Evolutionary conservation across 805 yeast genomes (phyloP), one percentile per base, ranked within the genome.

Genomic region (Metschnikowia koreensis): DNA sequence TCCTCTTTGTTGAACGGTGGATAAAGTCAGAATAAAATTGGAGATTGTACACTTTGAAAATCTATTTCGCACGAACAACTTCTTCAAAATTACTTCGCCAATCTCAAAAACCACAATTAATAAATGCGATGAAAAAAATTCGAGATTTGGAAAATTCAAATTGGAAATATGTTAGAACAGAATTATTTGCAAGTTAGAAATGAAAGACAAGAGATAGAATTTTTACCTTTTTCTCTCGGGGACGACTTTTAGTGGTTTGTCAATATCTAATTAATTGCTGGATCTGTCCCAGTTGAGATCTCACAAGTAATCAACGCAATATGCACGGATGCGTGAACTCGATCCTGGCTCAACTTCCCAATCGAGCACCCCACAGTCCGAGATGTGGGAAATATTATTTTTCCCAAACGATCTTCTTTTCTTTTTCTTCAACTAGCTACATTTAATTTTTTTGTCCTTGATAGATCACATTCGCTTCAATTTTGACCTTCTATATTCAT

Each of bases 341-440:
- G 16, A 11, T 39, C 22, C 48, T 49, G 48, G 48, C 46, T 49
- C 37, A n/a, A 17, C 17, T 44, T 48, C 52, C 52, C 44, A 31
- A 48, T 48, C 22, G 38, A 44, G 52, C 38, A 28, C 45, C 42
- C 45, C 46, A 47, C 36, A 44, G 38, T 38, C 29, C 41, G 15
- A 17, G 40, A 9, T 28, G 17, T 34, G 47, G 38, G 16, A 38
- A 16, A 39, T 29, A 13, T 16, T 38, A 17, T 34, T 44, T 34
- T 29, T 41, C 38, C 31, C 8, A 15, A 16, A n/a, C n/a, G 4
- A 10, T 17, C n/a, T 13, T 39, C 8, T 39, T 39, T 13, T 17
- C 29, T 39, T 31, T 31, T 31, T 31, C 6, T 31, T 31, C 34
- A 10, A 31, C 2, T 3, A 6, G 10, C 34, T 12, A 22, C 22